phyloP scores from a whole-genome alignment of 176 grass and related monocot genomes.

The Oryza glaberrima region DNA sequence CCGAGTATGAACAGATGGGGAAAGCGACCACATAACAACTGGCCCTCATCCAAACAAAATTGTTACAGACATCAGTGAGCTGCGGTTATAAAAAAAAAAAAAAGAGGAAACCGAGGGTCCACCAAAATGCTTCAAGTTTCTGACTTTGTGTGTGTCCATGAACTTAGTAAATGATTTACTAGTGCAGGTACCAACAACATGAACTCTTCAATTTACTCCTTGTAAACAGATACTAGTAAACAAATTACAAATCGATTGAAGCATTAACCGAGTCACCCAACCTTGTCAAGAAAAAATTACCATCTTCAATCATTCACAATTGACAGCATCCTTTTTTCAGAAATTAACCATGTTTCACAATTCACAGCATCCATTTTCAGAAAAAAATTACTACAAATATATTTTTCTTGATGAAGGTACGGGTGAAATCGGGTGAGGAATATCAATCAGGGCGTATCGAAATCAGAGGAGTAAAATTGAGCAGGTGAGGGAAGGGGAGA shows the following conservation, averaged over 20 bases:
- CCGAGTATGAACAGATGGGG: slow-evolving; percentile 15
- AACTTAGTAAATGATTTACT: not conserved
- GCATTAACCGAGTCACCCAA: not conserved
- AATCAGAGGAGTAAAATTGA: not conserved
- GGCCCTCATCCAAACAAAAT: not conserved
- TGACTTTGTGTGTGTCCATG: not conserved
- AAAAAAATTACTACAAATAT: not conserved
- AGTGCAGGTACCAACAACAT: not conserved
- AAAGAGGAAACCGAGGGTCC: not conserved
- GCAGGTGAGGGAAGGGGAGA: not conserved
- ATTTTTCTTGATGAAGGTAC: not conserved
- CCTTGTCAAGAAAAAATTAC: not conserved
- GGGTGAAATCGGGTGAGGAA: not conserved
- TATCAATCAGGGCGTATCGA: not conserved
- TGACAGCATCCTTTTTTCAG: too few relatives aligned
- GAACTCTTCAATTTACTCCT: slow-evolving; percentile 3
- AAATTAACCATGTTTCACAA: not conserved
- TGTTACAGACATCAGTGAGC: not conserved
- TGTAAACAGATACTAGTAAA: not conserved
- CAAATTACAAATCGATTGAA: not conserved
- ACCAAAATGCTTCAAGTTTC: not conserved
- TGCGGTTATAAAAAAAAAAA: not conserved
- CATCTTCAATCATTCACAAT: not conserved
- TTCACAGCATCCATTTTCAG: not conserved
- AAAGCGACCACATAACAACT: slow-evolving; percentile 27